Evolutionary conservation across 257 asterid species (phyloP).

Genomic region (Solanum boliviense): DNA sequence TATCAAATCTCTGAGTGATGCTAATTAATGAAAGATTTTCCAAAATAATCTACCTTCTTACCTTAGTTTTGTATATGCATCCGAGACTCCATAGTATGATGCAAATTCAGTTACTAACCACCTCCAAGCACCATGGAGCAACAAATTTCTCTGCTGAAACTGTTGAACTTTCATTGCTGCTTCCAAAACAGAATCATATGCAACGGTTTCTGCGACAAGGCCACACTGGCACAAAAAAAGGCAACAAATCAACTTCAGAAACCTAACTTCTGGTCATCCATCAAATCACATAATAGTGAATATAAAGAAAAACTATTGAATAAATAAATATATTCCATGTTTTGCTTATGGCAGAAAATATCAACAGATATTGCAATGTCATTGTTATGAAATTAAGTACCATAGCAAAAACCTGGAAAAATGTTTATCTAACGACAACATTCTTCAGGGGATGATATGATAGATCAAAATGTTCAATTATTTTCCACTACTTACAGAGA

Average conservation of each 20-base stretch:
- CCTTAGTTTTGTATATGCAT: constrained; percentile 86
- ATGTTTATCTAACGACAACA: background rate
- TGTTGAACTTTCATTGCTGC: constrained; percentile 79
- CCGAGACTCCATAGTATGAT: constrained; percentile 80
- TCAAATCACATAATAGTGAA: background rate
- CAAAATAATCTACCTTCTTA: constrained; percentile 12
- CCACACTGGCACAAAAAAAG: constrained; percentile 37
- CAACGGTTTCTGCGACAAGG: constrained; percentile 84
- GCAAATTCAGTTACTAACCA: constrained; percentile 88
- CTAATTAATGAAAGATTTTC: background rate
- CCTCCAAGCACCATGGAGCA: constrained; percentile 70
- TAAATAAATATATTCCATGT: background rate
- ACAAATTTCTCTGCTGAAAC: constrained; percentile 71
- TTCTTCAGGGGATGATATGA: background rate
- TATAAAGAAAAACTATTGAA: background rate
- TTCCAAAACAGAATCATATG: constrained; percentile 84
- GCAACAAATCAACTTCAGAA: background rate
- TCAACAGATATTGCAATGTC: background rate
- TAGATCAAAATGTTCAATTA: background rate
- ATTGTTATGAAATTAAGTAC: background rate
- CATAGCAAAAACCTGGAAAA: background rate
- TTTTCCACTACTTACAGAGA: background rate
- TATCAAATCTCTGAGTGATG: background rate
- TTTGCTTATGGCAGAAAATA: background rate
- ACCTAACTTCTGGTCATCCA: background rate